These are phyloP conservation scores for Irpex lacteus DNA, from an alignment of 1,284 basidiomycete genomes.

Conservation along the genomic window DNA sequence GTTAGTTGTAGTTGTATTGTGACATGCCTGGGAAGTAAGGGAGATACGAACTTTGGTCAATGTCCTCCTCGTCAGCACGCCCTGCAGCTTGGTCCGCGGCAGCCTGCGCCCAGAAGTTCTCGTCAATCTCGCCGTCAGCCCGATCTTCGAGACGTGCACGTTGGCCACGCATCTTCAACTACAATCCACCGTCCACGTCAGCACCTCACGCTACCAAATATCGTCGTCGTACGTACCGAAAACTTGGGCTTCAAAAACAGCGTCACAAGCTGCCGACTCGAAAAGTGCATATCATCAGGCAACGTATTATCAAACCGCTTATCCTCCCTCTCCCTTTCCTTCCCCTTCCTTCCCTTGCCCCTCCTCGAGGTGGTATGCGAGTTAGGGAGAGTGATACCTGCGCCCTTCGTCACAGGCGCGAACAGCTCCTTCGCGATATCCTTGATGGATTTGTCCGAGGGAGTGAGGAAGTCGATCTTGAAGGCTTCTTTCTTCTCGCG, in stretches of 20 bases:
- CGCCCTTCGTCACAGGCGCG: slow-evolving; percentile 63
- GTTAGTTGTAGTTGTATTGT: no score
- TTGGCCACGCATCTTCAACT: slow-evolving; percentile 85
- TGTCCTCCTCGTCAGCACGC: slow-evolving; percentile 43
- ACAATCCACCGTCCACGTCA: no score
- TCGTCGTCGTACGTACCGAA: slow-evolving; percentile 60
- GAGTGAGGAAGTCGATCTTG: slow-evolving; percentile 82
- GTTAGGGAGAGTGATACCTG: slow-evolving; percentile 67
- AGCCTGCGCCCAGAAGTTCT: slow-evolving; percentile 93
- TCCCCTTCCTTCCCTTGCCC: slow-evolving; percentile 49
- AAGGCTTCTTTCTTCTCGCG: slow-evolving; percentile 85
- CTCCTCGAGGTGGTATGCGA: slow-evolving; percentile 34
- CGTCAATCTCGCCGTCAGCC: slow-evolving; percentile 84
- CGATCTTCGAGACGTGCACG: slow-evolving; percentile 53
- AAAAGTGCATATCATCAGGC: slow-evolving; percentile 98
- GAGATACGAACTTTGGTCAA: slow-evolving; percentile 51
- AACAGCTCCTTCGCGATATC: slow-evolving; percentile 81
- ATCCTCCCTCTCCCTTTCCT: slow-evolving; percentile 38
- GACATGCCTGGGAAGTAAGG: no score
- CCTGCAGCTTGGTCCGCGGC: slow-evolving; percentile 77
- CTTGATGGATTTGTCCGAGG: slow-evolving; percentile 64
- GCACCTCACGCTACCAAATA: no score
- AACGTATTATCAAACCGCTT: slow-evolving; percentile 80
- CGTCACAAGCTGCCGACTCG: slow-evolving; percentile 83
- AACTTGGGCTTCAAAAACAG: slow-evolving; percentile 97